phyloP scores from a whole-genome alignment of 192 early-diverging fungal species.

The Cetraspora pellucida region DNA sequence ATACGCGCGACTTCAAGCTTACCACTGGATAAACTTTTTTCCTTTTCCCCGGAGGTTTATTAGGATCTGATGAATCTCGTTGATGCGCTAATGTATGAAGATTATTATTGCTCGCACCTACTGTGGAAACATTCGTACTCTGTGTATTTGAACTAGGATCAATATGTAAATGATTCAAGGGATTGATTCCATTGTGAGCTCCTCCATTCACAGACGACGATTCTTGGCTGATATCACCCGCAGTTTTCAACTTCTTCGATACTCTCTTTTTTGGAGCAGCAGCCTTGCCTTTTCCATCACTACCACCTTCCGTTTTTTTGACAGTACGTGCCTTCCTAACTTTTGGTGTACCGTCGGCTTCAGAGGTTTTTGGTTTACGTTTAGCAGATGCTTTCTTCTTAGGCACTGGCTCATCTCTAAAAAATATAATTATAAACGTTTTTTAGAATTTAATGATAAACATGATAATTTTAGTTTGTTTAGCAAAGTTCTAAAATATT shows the following conservation, averaged over 20 bases:
- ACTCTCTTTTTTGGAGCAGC: neutral
- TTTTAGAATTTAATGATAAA: too few relatives aligned
- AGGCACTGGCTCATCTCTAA: neutral
- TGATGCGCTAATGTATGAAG: neutral
- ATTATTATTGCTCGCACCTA: neutral
- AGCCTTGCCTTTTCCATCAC: constrained; percentile 33
- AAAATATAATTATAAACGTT: neutral
- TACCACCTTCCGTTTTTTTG: constrained; percentile 31
- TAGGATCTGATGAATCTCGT: neutral
- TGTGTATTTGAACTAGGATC: neutral
- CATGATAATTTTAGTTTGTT: too few relatives aligned
- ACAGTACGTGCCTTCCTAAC: neutral
- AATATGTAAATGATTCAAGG: too few relatives aligned
- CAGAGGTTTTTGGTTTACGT: neutral
- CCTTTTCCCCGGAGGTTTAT: constrained; percentile 21
- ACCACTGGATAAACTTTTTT: constrained; percentile 19
- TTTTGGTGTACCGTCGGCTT: constrained; percentile 15
- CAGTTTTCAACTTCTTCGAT: neutral
- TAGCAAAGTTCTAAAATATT: too few relatives aligned
- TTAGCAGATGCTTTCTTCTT: neutral
- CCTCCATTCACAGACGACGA: neutral
- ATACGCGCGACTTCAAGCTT: neutral
- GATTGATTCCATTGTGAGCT: neutral
- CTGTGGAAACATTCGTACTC: neutral
- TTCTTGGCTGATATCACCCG: too few relatives aligned